Base-by-base conservation (phyloP, 805 yeast species). In the Saturnispora hagleri region DNA sequence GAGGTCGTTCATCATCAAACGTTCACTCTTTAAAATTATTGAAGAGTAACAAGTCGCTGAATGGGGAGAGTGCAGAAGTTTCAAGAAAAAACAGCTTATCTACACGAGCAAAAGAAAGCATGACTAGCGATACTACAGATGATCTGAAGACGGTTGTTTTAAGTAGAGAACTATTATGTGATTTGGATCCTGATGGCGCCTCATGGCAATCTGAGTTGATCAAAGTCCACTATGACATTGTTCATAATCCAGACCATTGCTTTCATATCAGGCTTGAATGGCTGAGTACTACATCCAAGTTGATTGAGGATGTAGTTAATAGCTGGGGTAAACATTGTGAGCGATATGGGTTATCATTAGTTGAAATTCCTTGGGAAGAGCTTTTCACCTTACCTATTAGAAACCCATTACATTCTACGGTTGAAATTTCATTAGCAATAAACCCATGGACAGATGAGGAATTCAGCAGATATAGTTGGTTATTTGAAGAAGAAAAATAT, bases 181-280 rank as follows among this genome's bases (percentile, higher is more conserved):
- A 91, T 63, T 77, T 89, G 17, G 99, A 93, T 62, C 86, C 91
- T 0, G 69, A 74, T 28, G 71, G 73, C 2, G 75, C 80, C 54
- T 88, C 97, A 0, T 81, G 81, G 65, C 79, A 89, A 51, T 84
- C 85, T 0, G 99, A 93, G 58, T 66, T 82, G 2, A 73, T 89
- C 44, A 80, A 81, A 5, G 89, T 93, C 1, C 97, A 91, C 67
- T 87, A 88, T 61, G 99, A 93, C 63, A 76, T 83, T 43, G 90
- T 90, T 3, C 97, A 89, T 64, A 91, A 90, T 62, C 97, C 97
- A 0, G 91, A 86, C 58, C 96, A 90, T 60, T 90, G 97, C 62
- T 93, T 83, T 70, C 98, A 91, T 62, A 76, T 93, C 33, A 73
- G 96, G 46, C 66, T 91, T 13, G 97, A 93, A 63, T 93, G 99